Evolutionary conservation across 768 basidiomycete genomes (phyloP), one percentile per base, ranked within the genome.

Genomic region (Tulasnella sp.): DNA sequence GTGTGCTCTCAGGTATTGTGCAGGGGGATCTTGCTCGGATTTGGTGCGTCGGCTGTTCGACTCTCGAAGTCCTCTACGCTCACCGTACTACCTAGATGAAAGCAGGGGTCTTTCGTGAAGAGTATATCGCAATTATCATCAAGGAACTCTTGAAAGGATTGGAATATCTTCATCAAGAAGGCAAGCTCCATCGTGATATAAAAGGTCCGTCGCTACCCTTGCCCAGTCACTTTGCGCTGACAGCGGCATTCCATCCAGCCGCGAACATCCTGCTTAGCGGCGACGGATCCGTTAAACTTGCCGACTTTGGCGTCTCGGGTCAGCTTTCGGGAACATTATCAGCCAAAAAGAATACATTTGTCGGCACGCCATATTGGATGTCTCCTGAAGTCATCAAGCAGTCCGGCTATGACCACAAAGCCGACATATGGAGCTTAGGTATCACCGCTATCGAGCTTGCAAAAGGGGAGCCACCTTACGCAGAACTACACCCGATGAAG

Each of bases 341-440:
- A 12, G 92, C 92, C 22, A 94, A 94, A 86, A 95, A 98, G 86
- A 98, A 99, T 77, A 99, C 96, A 0, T 98, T 95, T 79, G 96
- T 96, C 37, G 94, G 94, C 35, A 95, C 96, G 19, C 96, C 96
- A 3, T 99, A 98, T 79, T 99, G 97, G 97, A 99, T 99, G 97
- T 94, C 94, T 7, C 97, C 97, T 6, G 97, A 99, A 79, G 95
- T 98, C 29, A 99, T 99, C 83, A 98, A 98, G 80, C 97, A 99
- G 81, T 96, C 94, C 72, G 97, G 97, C 4, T 99, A 99, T 81
- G 97, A 98, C 77, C 91, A 95, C 79, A 98, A 98, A 79, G 97
- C 97, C 17, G 97, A 99, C 80, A 98, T 99, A 65, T 99, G 97
- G 97, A 94, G 91, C 80, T 82, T 99, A 75, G 97, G 96, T 16